Conservation (phyloP, 2,329 filamentous ascomycete species). For the Fusarium sp. region DNA sequence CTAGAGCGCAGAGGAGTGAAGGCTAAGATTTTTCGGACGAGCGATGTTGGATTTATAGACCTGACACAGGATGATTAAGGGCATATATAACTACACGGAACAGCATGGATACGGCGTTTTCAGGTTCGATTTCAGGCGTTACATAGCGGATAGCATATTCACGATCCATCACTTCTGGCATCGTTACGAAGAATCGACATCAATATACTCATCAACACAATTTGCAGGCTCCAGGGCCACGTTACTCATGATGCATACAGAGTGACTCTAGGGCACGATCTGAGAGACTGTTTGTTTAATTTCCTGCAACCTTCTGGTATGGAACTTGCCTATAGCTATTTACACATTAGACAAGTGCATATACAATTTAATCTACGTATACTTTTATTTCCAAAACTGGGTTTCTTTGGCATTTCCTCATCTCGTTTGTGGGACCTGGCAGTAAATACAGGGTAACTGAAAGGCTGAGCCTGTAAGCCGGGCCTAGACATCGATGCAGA, state of each 20-base stretch:
- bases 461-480: background rate
- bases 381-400: background rate
- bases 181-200: background rate
- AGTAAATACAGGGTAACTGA: background rate
- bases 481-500: background rate
- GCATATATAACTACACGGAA: background rate
- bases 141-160: conserved; percentile 6
- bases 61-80: conserved; percentile 44
- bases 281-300: background rate
- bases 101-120: conserved; percentile 9
- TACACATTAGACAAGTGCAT: background rate
- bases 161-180: background rate
- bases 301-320: background rate
- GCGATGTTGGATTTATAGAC: conserved; percentile 48
- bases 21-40: conserved; percentile 39
- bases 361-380: no score
- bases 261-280: background rate
- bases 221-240: background rate
- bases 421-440: background rate
- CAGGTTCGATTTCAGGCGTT: conserved; percentile 17
- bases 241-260: background rate
- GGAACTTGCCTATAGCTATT: background rate
- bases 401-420: background rate
- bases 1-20: conserved; percentile 22
- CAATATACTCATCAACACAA: background rate